Percentiles rank a stretch among this genome's conserved stretches.
These are phyloP conservation scores for Fusarium circinatum DNA, from an alignment of 2,329 filamentous ascomycete species.

Conservation along the genomic window DNA sequence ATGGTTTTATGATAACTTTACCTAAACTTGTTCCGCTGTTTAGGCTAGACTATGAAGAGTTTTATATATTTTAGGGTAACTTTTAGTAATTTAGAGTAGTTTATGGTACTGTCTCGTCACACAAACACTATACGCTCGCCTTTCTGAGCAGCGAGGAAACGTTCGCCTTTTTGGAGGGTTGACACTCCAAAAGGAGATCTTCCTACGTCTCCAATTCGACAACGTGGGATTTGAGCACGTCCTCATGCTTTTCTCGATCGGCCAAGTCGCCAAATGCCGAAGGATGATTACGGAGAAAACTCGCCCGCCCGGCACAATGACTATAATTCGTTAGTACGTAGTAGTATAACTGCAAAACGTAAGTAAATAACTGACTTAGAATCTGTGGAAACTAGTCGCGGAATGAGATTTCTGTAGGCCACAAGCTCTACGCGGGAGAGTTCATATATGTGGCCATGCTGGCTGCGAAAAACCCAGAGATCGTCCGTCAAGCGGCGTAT, in stretches of 20 bases:
- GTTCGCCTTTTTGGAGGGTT: accelerated
- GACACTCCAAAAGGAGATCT: no score
- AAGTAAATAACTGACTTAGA: no score
- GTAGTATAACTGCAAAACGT: accelerated
- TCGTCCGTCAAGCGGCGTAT: background rate
- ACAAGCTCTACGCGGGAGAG: background rate
- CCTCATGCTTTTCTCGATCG: no score
- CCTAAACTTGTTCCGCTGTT: background rate
- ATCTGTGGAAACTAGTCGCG: background rate
- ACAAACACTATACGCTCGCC: accelerated
- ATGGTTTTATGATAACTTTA: background rate
- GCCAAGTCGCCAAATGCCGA: no score
- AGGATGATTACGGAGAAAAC: no score
- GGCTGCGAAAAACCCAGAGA: background rate
- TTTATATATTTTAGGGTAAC: background rate
- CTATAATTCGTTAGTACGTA: no score
- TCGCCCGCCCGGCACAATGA: no score
- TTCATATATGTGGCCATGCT: background rate
- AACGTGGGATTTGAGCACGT: no score
- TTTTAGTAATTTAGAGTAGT: background rate
- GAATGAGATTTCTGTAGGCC: background rate
- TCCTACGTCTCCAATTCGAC: no score
- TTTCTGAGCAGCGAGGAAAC: background rate
- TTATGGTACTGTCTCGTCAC: no score
- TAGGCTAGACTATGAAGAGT: background rate